Evolutionary conservation across 2,329 filamentous ascomycete species (phyloP).

Genomic region (Fusarium sororula): DNA sequence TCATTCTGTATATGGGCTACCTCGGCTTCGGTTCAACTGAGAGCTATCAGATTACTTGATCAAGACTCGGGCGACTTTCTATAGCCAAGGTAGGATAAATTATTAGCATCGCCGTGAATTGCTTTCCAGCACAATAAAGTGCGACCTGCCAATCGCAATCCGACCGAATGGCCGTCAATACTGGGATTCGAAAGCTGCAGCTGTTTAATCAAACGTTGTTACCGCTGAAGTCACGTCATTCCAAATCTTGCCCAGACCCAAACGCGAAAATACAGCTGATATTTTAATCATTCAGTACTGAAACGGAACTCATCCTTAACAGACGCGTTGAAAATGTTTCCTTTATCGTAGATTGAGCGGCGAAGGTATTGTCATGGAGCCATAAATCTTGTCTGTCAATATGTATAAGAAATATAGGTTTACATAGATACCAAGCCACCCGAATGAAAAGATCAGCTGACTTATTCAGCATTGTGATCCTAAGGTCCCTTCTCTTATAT

Average conservation of each 20-base stretch:
- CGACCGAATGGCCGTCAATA: accelerated
- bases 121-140: background rate
- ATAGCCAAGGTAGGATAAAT: background rate
- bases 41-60: too few species aligned
- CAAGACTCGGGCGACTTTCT: background rate
- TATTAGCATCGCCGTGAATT: background rate
- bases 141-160: accelerated
- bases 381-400: background rate
- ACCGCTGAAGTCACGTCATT: background rate
- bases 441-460: accelerated
- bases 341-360: background rate
- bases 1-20: background rate
- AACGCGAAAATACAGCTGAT: background rate
- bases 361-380: background rate
- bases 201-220: too few species aligned
- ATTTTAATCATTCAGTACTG: accelerated
- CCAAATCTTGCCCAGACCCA: background rate
- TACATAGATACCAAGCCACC: too few species aligned
- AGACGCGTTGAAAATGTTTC: background rate
- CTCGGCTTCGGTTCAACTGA: background rate
- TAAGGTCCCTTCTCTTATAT: too few species aligned
- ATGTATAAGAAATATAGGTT: background rate
- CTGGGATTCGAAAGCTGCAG: accelerated
- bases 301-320: too few species aligned
- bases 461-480: too few species aligned